Evolutionary conservation across 169 alveolate genomes (phyloP).

Genomic region (Plasmodium inui): DNA sequence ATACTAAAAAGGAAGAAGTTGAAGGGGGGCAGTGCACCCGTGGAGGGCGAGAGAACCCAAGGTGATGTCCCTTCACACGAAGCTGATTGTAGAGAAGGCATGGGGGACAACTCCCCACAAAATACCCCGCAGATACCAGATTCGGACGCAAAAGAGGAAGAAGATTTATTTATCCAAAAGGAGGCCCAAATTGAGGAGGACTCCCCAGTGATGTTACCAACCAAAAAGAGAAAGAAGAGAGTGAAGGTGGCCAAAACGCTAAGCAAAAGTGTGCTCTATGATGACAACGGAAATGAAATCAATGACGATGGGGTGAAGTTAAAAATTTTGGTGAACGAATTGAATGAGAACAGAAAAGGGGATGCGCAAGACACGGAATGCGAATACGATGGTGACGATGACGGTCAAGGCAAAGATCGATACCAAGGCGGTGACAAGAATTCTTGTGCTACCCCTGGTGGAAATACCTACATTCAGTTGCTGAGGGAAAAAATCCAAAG

Average conservation of each 20-base stretch:
- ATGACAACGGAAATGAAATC: conserved; percentile 69
- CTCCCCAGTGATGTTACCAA: conserved; percentile 40
- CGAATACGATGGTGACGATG: conserved; percentile 13
- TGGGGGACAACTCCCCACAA: neutral
- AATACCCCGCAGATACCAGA: neutral
- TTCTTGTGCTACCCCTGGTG: neutral
- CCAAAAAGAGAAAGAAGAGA: conserved; percentile 44
- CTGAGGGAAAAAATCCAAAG: conserved; percentile 40
- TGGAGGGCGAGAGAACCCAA: conserved; percentile 2
- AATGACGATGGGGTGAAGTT: conserved; percentile 43
- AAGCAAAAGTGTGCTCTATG: conserved; percentile 49
- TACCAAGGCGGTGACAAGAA: neutral
- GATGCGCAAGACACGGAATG: neutral
- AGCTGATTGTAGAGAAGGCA: neutral
- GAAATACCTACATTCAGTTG: conserved; percentile 30
- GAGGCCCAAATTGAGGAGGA: conserved; percentile 34
- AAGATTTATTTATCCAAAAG: conserved; percentile 37
- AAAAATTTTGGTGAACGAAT: conserved; percentile 46
- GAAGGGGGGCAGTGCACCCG: conserved; percentile 1
- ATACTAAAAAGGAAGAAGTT: conserved; percentile 30
- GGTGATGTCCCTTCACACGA: neutral
- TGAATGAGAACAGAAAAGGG: conserved; percentile 18
- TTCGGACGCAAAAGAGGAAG: neutral
- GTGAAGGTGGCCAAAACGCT: conserved; percentile 59
- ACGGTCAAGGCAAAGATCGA: neutral